Conservation (phyloP, 768 basidiomycete species). For the Xerocomus potaroensis region DNA sequence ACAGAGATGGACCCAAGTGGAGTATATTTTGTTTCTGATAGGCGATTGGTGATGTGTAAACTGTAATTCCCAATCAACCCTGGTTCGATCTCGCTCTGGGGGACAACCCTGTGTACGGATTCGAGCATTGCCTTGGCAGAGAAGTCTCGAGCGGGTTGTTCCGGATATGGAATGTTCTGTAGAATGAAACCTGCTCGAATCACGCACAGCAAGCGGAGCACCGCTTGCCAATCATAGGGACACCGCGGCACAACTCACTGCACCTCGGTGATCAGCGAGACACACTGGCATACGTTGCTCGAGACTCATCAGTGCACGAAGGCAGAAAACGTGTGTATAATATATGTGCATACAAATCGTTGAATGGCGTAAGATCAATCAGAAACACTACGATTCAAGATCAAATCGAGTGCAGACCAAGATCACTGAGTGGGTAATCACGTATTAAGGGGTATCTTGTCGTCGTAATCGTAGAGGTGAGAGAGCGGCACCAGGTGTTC, state of each 20-base stretch:
- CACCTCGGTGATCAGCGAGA: conserved; percentile 9
- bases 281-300: conserved; percentile 13
- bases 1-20: conserved; percentile 4
- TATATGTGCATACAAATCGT: conserved; percentile 29
- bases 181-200: conserved; percentile 14
- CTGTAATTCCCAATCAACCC: conserved; percentile 9
- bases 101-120: conserved; percentile 7
- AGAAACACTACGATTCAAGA: conserved; percentile 3
- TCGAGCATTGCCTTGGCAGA: conserved; percentile 15
- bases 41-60: conserved; percentile 8
- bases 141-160: conserved; percentile 6
- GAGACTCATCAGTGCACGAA: conserved; percentile 7
- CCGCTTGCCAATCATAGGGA: conserved; percentile 15
- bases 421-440: conserved; percentile 26
- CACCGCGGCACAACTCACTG: conserved; percentile 11
- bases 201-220: too few relatives aligned
- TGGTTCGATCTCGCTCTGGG: neutral
- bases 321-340: conserved; percentile 7
- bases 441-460: conserved; percentile 33
- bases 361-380: conserved; percentile 22
- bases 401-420: conserved; percentile 9
- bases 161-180: conserved; percentile 29
- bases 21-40: conserved; percentile 10
- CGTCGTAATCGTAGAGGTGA: conserved; percentile 15
- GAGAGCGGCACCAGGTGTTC: conserved; percentile 12